Evolutionary conservation across 1,139 yeast species (phyloP).

Genomic region (Zygoascus hellenicus): DNA sequence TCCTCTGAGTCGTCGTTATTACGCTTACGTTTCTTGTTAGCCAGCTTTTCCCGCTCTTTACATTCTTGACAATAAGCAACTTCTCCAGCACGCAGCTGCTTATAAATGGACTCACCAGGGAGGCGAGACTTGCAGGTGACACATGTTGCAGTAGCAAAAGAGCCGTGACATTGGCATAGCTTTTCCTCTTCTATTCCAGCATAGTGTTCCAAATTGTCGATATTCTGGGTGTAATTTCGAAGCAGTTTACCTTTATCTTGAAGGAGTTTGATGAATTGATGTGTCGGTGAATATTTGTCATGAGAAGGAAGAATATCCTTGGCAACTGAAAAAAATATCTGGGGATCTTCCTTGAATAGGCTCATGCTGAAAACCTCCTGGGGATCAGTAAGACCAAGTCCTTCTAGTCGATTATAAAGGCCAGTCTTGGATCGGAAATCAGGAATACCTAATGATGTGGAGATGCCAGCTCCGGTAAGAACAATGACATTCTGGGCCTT

Average conservation of each 20-base stretch:
- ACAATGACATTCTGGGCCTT: constrained; percentile 63
- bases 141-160: constrained; percentile 89
- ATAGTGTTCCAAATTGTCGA: constrained; percentile 81
- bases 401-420: constrained; percentile 64
- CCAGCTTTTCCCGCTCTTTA: constrained; percentile 9
- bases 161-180: constrained; percentile 92
- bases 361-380: constrained; percentile 87
- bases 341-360: constrained; percentile 71
- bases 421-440: constrained; percentile 92
- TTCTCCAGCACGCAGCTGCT: constrained; percentile 52
- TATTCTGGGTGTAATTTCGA: constrained; percentile 90
- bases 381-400: constrained; percentile 78
- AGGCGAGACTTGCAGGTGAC: constrained; percentile 66
- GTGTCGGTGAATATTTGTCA: constrained; percentile 66
- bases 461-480: constrained; percentile 93
- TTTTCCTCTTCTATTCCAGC: constrained; percentile 71
- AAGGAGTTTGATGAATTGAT: constrained; percentile 68
- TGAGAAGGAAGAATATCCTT: constrained; percentile 73
- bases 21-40: constrained; percentile 12
- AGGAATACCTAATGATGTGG: constrained; percentile 89
- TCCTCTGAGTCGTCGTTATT: constrained; percentile 20
- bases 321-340: constrained; percentile 81
- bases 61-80: constrained; percentile 75
- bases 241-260: constrained; percentile 75
- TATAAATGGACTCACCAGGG: constrained; percentile 62